Evolutionary conservation across 2,329 filamentous ascomycete genomes (phyloP), one percentile per base, ranked within the genome.

Genomic region (Aspergillus sp.): DNA sequence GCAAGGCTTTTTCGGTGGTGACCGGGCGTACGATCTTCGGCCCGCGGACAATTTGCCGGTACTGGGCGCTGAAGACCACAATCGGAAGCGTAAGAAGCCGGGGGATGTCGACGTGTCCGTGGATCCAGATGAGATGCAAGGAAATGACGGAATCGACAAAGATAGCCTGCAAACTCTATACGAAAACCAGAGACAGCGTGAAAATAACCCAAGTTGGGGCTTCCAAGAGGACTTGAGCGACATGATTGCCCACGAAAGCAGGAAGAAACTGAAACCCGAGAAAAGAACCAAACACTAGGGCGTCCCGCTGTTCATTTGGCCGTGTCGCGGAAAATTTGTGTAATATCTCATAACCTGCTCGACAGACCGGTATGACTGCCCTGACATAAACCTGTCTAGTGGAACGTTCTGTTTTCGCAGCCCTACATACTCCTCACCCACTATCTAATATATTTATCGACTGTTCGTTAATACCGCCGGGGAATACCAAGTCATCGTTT

Each of bases 1-100:
- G 5, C 89, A 93, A 66, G 95, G 95, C 46, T 98, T 99, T 84
- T 98, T 99, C 72, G 95, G 95, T 66, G 93, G 91, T 67, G 93
- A 98, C 72, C 89, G 91, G 70, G 90, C 90, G 15, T 99, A 99
- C 76, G 93, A 99, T 75, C 83, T 99, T 61, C 88, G 82, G 61
- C 86, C 79, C 62, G 80, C 83, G 60, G 77, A 80, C 21, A 79
- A 81, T 59, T 75, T 90, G 60, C 89, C 90, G 1, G 84, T 96
- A 3, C 84, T 99, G 4, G 95, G 93, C 11, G 84, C 86, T 62
- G 91, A 96, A 23, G 90, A 92, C 58, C 86, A 92, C 56, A 82
- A 73, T 54, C 80, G 90, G 68, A 95, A 96, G 79, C 85, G 91
- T 68, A 99, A 98, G 86, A 96, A 97, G 83, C 93, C 90, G 4